Base-by-base conservation (phyloP, 108 stramenopile genomes). In the Nannochloropsis granulata region DNA sequence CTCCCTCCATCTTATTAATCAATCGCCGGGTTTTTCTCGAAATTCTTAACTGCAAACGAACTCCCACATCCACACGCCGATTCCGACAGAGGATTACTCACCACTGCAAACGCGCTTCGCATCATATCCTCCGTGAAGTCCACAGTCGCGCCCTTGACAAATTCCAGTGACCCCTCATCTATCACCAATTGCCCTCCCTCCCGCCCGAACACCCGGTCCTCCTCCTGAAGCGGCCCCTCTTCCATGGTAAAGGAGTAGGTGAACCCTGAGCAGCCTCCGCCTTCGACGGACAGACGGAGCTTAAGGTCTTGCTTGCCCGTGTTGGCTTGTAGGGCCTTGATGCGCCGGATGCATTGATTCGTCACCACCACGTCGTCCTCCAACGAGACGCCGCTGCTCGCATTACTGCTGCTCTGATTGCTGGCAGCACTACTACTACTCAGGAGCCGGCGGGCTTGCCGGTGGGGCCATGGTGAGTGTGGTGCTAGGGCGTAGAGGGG, bases 81-180 rank as follows among this genome's bases (percentile, higher is more conserved):
- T 85, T 97, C 98, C 80, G 94, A 94, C 83, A 96, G 92, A 12
- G 98, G 98, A 88, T 98, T 98, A 78, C 94, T 93, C 79, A 93
- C 90, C 25, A 98, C 94, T 13, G 94, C 95, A 92, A 98, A 98
- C 25, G 94, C 86, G 82, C 93, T 93, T 23, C 95, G 94, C 83
- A 98, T 97, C 96, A 98, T 95, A 90, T 97, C 96, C 84, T 93
- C 91, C 13, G 94, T 94, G 86, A 93, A 98, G 86, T 98, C 96
- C 45, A 97, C 92, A 21, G 93, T 97, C 44, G 94, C 91, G n/a
- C 98, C 98, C 78, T 89, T 44, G 13, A 98, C 85, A 23, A 95
- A 92, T 10, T 93, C 94, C 44, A 97, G 85, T 13, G 95, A 96
- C 12, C 42, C 83, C 19, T 87, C 87, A 85, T 91, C 91, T 14